Conservation (phyloP, 192 early-diverging fungal genomes). For the Pilobolus umbonatus region DNA sequence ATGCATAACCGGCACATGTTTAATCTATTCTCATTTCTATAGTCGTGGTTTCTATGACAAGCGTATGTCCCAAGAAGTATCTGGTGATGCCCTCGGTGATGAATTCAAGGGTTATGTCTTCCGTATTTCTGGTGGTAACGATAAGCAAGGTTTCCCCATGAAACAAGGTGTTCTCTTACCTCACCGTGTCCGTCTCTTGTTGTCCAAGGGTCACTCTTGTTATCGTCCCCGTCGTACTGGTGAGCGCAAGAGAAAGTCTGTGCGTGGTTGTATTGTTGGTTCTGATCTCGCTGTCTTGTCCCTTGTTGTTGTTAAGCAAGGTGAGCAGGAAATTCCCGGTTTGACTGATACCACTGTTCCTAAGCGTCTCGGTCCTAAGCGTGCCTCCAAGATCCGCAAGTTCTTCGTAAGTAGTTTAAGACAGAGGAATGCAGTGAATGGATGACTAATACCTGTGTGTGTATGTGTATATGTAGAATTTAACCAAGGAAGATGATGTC, state of each 20-base stretch:
- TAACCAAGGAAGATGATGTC: slow-evolving; percentile 98
- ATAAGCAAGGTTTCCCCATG: slow-evolving; percentile 99
- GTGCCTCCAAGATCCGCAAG: slow-evolving; percentile 98
- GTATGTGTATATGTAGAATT: slow-evolving; percentile 41
- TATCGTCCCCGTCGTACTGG: slow-evolving; percentile 95
- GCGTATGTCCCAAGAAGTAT: slow-evolving; percentile 94
- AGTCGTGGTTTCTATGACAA: slow-evolving; percentile 98
- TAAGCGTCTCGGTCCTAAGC: slow-evolving; percentile 99
- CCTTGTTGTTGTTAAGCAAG: slow-evolving; percentile 94
- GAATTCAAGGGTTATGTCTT: slow-evolving; percentile 99
- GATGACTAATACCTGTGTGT: neutral
- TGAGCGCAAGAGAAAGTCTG: slow-evolving; percentile 99
- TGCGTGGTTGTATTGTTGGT: slow-evolving; percentile 97
- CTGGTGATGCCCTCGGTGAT: slow-evolving; percentile 93
- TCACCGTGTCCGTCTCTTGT: slow-evolving; percentile 72
- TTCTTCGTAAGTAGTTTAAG: slow-evolving; percentile 71
- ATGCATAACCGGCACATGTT: too few relatives aligned
- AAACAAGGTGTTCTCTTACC: slow-evolving; percentile 94
- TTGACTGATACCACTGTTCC: slow-evolving; percentile 89
- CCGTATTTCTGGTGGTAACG: slow-evolving; percentile 99
- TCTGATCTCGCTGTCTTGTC: slow-evolving; percentile 93
- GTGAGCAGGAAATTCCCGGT: slow-evolving; percentile 92
- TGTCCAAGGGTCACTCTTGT: slow-evolving; percentile 95
- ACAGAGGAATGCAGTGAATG: neutral
- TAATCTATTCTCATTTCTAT: neutral